phyloP scores from a whole-genome alignment of 2,329 filamentous ascomycete genomes.

The Keithomyces neogunnii region DNA sequence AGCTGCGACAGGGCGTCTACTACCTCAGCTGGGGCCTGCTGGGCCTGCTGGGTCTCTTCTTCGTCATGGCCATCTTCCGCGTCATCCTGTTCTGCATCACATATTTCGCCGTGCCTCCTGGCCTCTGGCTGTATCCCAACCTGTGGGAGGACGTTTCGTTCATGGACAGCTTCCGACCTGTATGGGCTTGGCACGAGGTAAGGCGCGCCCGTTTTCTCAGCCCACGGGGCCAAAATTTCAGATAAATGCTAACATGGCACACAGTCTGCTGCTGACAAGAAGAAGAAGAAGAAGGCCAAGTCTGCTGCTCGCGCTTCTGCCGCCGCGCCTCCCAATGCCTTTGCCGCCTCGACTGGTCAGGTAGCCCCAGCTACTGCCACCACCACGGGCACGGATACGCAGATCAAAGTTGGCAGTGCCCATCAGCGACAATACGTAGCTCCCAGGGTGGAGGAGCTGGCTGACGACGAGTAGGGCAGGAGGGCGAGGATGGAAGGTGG shows the following conservation, averaged over 20 bases:
- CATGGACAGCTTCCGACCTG: slow-evolving; percentile 89
- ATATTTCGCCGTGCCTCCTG: slow-evolving; percentile 74
- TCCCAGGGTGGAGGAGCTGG: slow-evolving; percentile 45
- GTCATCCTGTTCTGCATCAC: slow-evolving; percentile 91
- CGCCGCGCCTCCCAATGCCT: slow-evolving; percentile 28
- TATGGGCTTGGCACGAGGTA: slow-evolving; percentile 99
- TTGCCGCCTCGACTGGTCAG: slow-evolving; percentile 46
- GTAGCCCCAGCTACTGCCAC: slow-evolving; percentile 43
- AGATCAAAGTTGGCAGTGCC: slow-evolving; percentile 35
- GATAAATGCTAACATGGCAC: neutral
- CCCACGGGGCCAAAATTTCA: neutral
- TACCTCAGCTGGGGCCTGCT: slow-evolving; percentile 94
- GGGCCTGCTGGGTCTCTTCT: slow-evolving; percentile 84
- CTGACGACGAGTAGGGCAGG: slow-evolving; percentile 35
- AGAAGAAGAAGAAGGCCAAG: slow-evolving; percentile 51
- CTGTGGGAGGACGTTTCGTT: slow-evolving; percentile 98
- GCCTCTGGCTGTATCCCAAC: slow-evolving; percentile 97
- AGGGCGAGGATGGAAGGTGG: neutral
- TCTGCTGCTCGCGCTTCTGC: slow-evolving; percentile 22
- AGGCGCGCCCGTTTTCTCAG: slow-evolving; percentile 20
- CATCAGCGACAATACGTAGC: slow-evolving; percentile 38
- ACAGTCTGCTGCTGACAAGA: slow-evolving; percentile 17
- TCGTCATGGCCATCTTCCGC: slow-evolving; percentile 94
- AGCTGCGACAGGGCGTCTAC: slow-evolving; percentile 89
- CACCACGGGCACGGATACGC: slow-evolving; percentile 48